Percentiles rank a stretch among this genome's conserved stretches.
These are phyloP conservation scores for Chaetoceros muelleri DNA, from an alignment of 108 stramenopile species.

Conservation along the genomic window DNA sequence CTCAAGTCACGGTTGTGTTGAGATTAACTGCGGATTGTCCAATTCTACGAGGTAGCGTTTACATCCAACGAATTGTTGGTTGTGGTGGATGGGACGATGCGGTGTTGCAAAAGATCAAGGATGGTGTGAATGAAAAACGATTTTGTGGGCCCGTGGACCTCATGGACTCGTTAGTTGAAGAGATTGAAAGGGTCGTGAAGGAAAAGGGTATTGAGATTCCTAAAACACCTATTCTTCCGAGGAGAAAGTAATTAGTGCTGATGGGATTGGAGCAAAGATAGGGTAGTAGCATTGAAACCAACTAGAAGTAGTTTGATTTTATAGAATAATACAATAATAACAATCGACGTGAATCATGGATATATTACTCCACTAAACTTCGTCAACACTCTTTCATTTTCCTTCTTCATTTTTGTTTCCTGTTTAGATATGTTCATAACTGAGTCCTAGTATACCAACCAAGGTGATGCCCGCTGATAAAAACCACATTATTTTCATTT, in stretches of 20 bases:
- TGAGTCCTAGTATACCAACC: conserved; percentile 32
- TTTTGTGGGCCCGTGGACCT: conserved; percentile 33
- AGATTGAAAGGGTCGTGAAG: conserved; percentile 16
- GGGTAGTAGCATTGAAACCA: too few relatives aligned
- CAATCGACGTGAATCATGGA: too few relatives aligned
- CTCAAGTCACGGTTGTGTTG: conserved; percentile 30
- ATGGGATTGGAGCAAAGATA: too few relatives aligned
- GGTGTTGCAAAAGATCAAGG: conserved; percentile 24
- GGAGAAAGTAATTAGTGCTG: too few relatives aligned
- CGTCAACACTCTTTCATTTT: neutral
- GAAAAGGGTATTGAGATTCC: conserved; percentile 26
- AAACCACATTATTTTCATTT: conserved; percentile 29
- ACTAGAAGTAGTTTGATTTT: too few relatives aligned
- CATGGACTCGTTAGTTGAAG: conserved; percentile 27
- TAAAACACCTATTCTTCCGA: conserved; percentile 23
- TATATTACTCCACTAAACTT: too few relatives aligned
- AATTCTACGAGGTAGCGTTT: conserved; percentile 28
- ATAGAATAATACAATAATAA: too few relatives aligned
- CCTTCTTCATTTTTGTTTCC: neutral
- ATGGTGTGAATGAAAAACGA: conserved; percentile 5
- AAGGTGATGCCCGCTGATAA: conserved; percentile 21
- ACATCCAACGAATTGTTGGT: conserved; percentile 36
- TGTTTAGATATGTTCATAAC: conserved; percentile 28
- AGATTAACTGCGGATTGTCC: conserved; percentile 36
- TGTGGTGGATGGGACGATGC: conserved; percentile 44